These are phyloP conservation scores for Gyromitra esculenta DNA, from an alignment of 2,329 filamentous ascomycete species.

Conservation along the genomic window DNA sequence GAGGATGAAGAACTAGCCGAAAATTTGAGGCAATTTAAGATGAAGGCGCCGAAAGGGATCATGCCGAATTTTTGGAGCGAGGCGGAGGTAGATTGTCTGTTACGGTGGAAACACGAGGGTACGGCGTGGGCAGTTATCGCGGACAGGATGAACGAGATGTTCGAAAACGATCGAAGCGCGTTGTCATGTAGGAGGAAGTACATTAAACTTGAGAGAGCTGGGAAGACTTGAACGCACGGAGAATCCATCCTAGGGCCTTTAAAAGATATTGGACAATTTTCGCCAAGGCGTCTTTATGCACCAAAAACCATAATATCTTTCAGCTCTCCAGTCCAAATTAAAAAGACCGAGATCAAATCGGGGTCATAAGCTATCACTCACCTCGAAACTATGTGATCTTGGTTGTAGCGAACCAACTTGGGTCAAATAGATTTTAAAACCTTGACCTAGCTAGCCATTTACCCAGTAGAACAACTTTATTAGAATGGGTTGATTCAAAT, in stretches of 20 bases:
- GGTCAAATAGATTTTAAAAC: neutral
- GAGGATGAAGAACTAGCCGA: slow-evolving; percentile 31
- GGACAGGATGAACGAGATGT: slow-evolving; percentile 15
- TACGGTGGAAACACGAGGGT: slow-evolving; percentile 6
- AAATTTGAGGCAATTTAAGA: slow-evolving; percentile 5
- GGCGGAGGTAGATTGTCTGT: slow-evolving; percentile 23
- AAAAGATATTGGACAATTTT: neutral
- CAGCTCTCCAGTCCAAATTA: neutral
- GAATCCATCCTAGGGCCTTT: neutral
- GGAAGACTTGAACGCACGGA: slow-evolving; percentile 8
- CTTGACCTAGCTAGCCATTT: neutral
- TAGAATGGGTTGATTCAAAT: neutral
- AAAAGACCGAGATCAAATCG: neutral
- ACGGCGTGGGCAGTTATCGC: slow-evolving; percentile 16
- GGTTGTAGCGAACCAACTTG: neutral
- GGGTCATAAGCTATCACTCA: slow-evolving; percentile 29
- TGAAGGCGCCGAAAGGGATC: slow-evolving; percentile 22
- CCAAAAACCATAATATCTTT: neutral
- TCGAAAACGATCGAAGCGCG: slow-evolving; percentile 13
- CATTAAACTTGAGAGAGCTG: slow-evolving; percentile 24
- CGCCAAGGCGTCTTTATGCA: neutral
- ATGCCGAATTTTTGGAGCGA: slow-evolving; percentile 32
- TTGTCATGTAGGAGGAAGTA: slow-evolving; percentile 31
- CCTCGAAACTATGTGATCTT: neutral
- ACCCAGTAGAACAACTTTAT: neutral